Percentiles rank a stretch among this genome's conserved stretches.
phyloP scores from a whole-genome alignment of 179 eudicot genomes.

The Heliamphora ciliata region DNA sequence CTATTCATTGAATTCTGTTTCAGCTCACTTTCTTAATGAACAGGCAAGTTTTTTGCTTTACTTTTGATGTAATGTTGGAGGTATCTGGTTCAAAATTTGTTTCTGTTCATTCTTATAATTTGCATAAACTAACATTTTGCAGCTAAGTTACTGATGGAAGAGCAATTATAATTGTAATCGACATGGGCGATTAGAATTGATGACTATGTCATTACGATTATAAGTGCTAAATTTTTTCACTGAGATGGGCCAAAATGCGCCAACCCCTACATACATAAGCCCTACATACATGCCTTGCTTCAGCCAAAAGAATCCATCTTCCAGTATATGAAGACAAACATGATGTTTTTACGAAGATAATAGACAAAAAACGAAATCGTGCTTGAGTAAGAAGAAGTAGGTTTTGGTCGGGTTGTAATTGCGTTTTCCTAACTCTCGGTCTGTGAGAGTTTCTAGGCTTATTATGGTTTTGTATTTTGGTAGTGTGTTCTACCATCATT shows the following conservation, averaged over 20 bases:
- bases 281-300: no score
- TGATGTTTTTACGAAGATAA: no score
- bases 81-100: background rate
- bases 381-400: no score
- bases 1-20: slow-evolving; percentile 92
- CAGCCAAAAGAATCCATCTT: background rate
- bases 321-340: background rate
- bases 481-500: no score
- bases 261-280: no score
- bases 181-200: background rate
- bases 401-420: no score
- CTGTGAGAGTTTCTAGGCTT: no score
- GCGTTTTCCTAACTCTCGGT: no score
- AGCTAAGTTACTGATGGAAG: background rate
- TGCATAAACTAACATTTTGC: background rate
- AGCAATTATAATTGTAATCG: background rate
- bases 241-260: background rate
- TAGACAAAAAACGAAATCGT: no score
- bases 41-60: slow-evolving; percentile 46
- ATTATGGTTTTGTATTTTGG: no score
- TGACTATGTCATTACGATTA: background rate
- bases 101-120: background rate
- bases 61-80: background rate
- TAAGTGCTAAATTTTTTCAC: background rate
- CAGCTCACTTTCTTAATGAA: slow-evolving; percentile 97